Conservation (phyloP, 306 rosid genomes). For the Calophaca sinica region DNA sequence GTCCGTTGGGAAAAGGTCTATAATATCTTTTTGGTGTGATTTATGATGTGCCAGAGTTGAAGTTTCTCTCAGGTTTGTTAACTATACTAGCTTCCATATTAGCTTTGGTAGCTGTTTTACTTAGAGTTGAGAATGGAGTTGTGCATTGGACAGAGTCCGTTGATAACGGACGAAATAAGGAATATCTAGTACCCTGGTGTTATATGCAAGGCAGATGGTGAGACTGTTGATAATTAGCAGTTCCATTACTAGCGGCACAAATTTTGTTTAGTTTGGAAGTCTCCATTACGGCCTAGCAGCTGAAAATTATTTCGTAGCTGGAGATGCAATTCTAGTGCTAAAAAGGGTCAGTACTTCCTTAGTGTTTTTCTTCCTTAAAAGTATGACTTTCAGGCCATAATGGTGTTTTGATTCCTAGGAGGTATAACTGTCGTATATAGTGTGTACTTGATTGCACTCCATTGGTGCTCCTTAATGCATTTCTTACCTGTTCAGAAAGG, state of each 20-base stretch:
- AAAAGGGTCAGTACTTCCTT: not conserved
- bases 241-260: slow-evolving; percentile 10
- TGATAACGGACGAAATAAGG: slow-evolving; percentile 23
- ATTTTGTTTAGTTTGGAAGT: slow-evolving; percentile 8
- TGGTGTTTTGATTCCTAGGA: slow-evolving; percentile 3
- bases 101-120: not conserved
- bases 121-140: not conserved
- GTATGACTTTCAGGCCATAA: not conserved
- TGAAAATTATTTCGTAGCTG: not conserved
- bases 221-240: slow-evolving; percentile 14
- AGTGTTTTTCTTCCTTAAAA: not conserved
- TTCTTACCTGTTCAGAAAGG: slow-evolving; percentile 2
- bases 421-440: not conserved
- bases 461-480: slow-evolving; percentile 15
- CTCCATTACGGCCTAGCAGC: slow-evolving; percentile 6
- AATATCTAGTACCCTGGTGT: slow-evolving; percentile 12
- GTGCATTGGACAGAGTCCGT: not conserved
- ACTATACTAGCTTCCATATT: not conserved
- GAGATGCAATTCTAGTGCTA: slow-evolving; percentile 14
- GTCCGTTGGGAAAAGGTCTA: not conserved
- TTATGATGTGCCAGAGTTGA: not conserved
- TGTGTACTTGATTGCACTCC: slow-evolving; percentile 16
- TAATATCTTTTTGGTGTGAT: slow-evolving; percentile 24
- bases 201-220: slow-evolving; percentile 17
- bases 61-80: slow-evolving; percentile 7